Base-by-base conservation (phyloP, 164 flowering plant species). In the Vitis amurensis region DNA sequence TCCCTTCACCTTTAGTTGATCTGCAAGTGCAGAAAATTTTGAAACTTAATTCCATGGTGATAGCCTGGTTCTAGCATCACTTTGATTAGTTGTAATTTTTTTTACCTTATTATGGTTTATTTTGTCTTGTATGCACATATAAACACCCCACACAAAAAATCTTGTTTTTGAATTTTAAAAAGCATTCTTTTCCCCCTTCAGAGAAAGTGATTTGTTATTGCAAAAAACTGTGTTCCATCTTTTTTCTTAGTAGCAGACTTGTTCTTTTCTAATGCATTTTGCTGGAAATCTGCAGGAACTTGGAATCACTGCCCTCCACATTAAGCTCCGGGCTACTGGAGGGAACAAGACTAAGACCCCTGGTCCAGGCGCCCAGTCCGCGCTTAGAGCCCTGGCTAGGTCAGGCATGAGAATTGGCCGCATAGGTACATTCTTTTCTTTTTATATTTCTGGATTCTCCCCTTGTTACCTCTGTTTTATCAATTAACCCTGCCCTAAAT, bases 361-460 rank as follows among this genome's bases (percentile, higher is more conserved):
- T 64, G 94, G 94, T 63, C 94, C 94, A 15, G 94, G 94, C 76
- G 91, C 94, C 13, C 94, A 88, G 76, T 85, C 92, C 15, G 92
- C 92, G 4, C 88, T 88, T 16, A 67, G 92, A 48, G 92, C 92
- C 15, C 88, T 88, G 60, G 90, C 92, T 63, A 87, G 92, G 23
- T 86, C 88, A 4, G 86, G 89, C 70, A 86, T 86, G 84, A 81
- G 73, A 61, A 72, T 84, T 77, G 88, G 89, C 31, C 88, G 88
- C 73, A 86, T 90, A 70, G 93, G 92, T 90, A 82, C 4, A 13
- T 55, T 55, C 27, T 51, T 51, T 60, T 27, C 11, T 9, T 23
- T 3, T 5, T 7, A 27, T 16, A 67, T 13, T 12, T 50, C 4
- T 13, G 8, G 13, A 11, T 6, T 1, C 27, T 23, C 27, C 27